Evolutionary conservation across 768 basidiomycete genomes (phyloP), one percentile per base, ranked within the genome.

Genomic region (Chalciporus piperatus): DNA sequence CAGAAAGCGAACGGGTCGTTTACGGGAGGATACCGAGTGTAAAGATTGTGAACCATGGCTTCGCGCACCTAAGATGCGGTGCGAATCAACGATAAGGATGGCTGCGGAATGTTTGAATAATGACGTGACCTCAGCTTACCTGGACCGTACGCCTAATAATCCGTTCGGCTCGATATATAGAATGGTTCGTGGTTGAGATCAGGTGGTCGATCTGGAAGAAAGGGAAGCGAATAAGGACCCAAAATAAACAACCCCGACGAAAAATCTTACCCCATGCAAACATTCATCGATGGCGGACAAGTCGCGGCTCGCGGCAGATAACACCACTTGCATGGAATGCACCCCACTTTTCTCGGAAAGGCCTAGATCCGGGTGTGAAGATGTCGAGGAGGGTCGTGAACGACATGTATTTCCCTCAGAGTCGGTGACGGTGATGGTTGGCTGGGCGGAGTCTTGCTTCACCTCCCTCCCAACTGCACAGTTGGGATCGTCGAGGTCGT

Each of bases 251-350:
- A 57, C 13, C 11, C 22, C 40, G 56, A 54, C 54, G 53, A 45
- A 8, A 41, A 39, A 49, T 66, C 76, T 67, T 65, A 87, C 86
- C 51, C 75, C 71, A 48, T 73, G 69, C 56, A 87, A 69, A 49
- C 73, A 77, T 40, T 80, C 77, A 32, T 78, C 74, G 44, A 88
- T 81, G 30, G 70, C 70, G 10, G 72, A 71, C 30, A 90, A 67
- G 60, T 89, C 87, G 32, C 77, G 77, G 41, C 74, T 72, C 1
- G 79, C 80, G 7, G 77, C 75, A 32, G 73, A 75, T 14, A 89
- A 67, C 11, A 82, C 74, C 28, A 75, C 65, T 40, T 79, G 74
- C 9, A 76, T 74, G 6, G 74, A 77, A 17, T 68, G 73, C 12
- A 77, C 62, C 10, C 76, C 73, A 6, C 64, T 61, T 48, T 37